Conservation (phyloP, 257 asterid species). For the Nicotiana benthamiana region DNA sequence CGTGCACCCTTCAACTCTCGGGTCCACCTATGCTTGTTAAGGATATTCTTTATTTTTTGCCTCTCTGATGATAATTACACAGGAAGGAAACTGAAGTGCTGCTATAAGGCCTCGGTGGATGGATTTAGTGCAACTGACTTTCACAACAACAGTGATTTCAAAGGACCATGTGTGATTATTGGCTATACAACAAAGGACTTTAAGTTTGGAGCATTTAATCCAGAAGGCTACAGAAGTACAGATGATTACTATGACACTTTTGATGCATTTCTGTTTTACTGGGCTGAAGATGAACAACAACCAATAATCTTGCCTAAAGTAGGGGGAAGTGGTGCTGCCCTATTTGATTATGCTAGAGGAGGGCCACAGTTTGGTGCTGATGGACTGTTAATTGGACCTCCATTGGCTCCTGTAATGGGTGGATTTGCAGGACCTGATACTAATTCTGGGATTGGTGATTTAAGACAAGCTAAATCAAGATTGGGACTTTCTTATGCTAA, state of each 20-base stretch:
- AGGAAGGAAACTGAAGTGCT: slow-evolving; percentile 76
- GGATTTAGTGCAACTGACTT: slow-evolving; percentile 80
- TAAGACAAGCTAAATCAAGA: slow-evolving; percentile 82
- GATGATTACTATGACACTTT: slow-evolving; percentile 81
- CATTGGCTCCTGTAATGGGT: slow-evolving; percentile 89
- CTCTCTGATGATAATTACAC: neutral
- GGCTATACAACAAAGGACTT: slow-evolving; percentile 54
- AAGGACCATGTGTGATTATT: slow-evolving; percentile 82
- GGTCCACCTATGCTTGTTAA: no score
- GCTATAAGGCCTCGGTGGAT: slow-evolving; percentile 75
- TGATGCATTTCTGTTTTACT: slow-evolving; percentile 75
- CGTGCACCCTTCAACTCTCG: no score
- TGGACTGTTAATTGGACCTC: slow-evolving; percentile 83
- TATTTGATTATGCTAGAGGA: slow-evolving; percentile 85
- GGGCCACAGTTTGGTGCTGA: slow-evolving; percentile 97
- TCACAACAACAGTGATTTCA: slow-evolving; percentile 71
- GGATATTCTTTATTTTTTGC: neutral
- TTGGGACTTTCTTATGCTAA: slow-evolving; percentile 78
- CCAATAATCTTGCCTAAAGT: slow-evolving; percentile 63
- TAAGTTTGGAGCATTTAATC: slow-evolving; percentile 87
- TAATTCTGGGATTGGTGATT: slow-evolving; percentile 68
- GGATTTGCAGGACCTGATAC: slow-evolving; percentile 91
- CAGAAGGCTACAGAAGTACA: slow-evolving; percentile 89
- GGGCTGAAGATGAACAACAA: slow-evolving; percentile 26
- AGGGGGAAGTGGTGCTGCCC: slow-evolving; percentile 94